These are phyloP conservation scores for Lichina pygmaea DNA, from an alignment of 495 filamentous ascomycete species.

Conservation along the genomic window DNA sequence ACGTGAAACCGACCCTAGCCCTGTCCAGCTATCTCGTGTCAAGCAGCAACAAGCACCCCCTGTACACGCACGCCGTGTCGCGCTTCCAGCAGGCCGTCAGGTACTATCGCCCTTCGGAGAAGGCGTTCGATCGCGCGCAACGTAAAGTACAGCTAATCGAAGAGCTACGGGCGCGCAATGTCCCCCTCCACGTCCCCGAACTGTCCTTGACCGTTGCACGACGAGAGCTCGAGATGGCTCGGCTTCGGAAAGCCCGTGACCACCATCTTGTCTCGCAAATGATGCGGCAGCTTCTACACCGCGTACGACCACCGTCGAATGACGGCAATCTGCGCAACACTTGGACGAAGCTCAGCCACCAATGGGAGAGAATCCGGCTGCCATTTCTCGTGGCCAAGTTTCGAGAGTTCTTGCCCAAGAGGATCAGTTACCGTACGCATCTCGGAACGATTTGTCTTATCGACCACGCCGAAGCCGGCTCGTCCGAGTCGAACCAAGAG, in stretches of 20 bases:
- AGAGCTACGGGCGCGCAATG: background rate
- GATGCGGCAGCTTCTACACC: too few relatives aligned
- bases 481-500: background rate
- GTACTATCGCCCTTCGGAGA: background rate
- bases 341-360: background rate
- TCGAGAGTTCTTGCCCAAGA: background rate
- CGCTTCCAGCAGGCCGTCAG: background rate
- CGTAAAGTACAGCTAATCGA: background rate
- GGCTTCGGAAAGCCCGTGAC: background rate
- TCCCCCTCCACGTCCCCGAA: background rate
- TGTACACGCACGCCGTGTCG: background rate
- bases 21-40: conserved; percentile 16
- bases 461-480: background rate
- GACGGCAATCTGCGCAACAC: too few relatives aligned
- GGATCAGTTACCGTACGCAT: background rate
- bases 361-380: background rate
- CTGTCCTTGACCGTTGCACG: background rate
- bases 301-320: too few relatives aligned
- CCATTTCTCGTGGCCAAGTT: background rate
- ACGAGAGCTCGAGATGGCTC: background rate
- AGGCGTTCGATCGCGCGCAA: background rate
- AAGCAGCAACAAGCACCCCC: background rate
- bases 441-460: background rate
- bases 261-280: background rate
- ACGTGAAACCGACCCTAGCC: conserved; percentile 22